Conservation (phyloP, 176 grass and related monocot genomes). For the Rhynchospora tenuis region DNA sequence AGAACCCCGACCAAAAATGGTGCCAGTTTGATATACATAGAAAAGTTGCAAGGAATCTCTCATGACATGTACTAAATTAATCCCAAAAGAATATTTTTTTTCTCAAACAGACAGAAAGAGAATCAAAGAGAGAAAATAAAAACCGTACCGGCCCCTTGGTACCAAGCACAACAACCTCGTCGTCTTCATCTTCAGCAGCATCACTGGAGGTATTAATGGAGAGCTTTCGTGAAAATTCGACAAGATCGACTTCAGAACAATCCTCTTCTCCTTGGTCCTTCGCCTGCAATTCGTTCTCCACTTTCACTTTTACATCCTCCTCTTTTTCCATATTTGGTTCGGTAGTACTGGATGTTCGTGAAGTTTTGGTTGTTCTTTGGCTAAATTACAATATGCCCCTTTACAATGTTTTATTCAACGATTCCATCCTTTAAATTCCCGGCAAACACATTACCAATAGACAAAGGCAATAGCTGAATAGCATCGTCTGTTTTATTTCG, state of each 20-base stretch:
- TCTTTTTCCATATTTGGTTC: slow-evolving; percentile 22
- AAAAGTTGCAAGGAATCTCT: neutral
- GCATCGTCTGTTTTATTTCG: too few relatives aligned
- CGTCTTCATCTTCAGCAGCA: slow-evolving; percentile 2
- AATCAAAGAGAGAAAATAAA: neutral
- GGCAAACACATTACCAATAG: too few relatives aligned
- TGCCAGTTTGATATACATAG: neutral
- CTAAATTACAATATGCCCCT: neutral
- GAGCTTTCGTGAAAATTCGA: slow-evolving; percentile 20
- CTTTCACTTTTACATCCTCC: slow-evolving; percentile 17
- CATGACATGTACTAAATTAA: neutral
- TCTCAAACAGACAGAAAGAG: neutral
- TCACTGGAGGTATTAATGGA: neutral
- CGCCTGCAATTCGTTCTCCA: neutral
- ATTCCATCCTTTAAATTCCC: too few relatives aligned
- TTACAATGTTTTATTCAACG: neutral
- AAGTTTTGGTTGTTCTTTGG: neutral
- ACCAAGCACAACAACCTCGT: slow-evolving; percentile 13
- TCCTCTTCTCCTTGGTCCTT: neutral
- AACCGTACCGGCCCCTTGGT: slow-evolving; percentile 7
- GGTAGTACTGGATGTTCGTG: neutral
- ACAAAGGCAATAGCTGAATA: too few relatives aligned
- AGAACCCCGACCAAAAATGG: neutral
- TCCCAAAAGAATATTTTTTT: neutral
- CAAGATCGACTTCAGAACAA: slow-evolving; percentile 10